Base-by-base conservation (phyloP, 306 rosid genomes). In the Cicer bijugum region DNA sequence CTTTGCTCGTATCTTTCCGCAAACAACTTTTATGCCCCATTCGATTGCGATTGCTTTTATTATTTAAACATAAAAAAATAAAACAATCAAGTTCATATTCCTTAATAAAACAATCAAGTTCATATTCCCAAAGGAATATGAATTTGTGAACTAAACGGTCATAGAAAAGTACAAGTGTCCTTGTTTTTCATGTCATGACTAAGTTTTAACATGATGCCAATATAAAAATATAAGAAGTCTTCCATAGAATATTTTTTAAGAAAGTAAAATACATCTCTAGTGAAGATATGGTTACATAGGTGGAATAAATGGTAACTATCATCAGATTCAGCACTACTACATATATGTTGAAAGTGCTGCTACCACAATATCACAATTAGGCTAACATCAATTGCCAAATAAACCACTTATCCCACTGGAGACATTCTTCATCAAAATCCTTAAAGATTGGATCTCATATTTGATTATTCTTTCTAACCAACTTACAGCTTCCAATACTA, bases 401-500 rank as follows among this genome's bases (percentile, higher is more conserved):
- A 67, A 67, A 48, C 78, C 83, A 78, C 74, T 56, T 51, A 80
- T 74, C 84, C 86, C 82, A 75, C 76, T 33, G 67, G 38, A 67
- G 53, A 63, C 66, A 43, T 74, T 86, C 76, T 75, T 75, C 79
- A 45, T 43, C 81, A 73, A 72, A 67, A 76, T 71, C 72, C 63
- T 82, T 70, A 75, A 75, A 77, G 63, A 47, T 79, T 67, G 77
- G 33, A 82, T 82, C 74, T 69, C 67, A 44, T 56, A 63, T 80
- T 69, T 14, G 42, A 39, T 81, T 80, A 72, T 84, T 81, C 59
- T 72, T 78, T 64, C 23, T 50, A 63, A 69, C 23, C 71, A 74
- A 67, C 90, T 81, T 81, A 46, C 79, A 57, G 69, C 74, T 76
- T 82, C 79, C 57, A 55, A 78, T 81, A 55, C 79, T 82, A 85